phyloP scores from a whole-genome alignment of 495 filamentous ascomycete genomes.

The Mytilinidion resinicola region DNA sequence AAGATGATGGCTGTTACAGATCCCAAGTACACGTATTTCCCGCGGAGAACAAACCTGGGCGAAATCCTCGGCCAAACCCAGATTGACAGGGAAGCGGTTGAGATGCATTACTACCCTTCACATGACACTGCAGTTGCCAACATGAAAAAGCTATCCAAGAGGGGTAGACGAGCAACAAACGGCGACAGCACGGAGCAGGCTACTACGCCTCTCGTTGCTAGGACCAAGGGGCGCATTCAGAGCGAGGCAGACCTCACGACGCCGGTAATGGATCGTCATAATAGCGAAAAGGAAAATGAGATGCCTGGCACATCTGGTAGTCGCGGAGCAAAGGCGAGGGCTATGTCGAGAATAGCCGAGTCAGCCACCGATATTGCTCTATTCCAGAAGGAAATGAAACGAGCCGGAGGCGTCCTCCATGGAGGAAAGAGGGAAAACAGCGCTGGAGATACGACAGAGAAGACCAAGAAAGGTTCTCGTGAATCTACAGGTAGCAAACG shows the following conservation, averaged over 20 bases:
- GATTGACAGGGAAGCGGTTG: constrained; percentile 51
- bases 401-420: constrained; percentile 74
- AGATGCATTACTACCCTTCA: constrained; percentile 45
- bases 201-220: constrained; percentile 20
- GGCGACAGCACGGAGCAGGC: constrained; percentile 8
- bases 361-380: constrained; percentile 75
- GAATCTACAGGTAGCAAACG: constrained; percentile 41
- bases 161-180: background rate
- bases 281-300: constrained; percentile 74
- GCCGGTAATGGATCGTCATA: constrained; percentile 40
- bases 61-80: constrained; percentile 86
- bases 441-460: constrained; percentile 12
- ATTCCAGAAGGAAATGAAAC: constrained; percentile 91
- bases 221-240: constrained; percentile 12
- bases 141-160: constrained; percentile 1
- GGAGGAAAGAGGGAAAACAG: constrained; percentile 56
- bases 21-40: constrained; percentile 73
- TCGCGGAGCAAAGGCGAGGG: constrained; percentile 80
- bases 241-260: constrained; percentile 35
- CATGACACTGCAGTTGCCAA: constrained; percentile 3
- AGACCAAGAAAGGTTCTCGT: constrained; percentile 23
- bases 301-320: constrained; percentile 72
- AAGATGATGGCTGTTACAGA: constrained; percentile 59
- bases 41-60: constrained; percentile 78
- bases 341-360: constrained; percentile 65